Evolutionary conservation across 305 asterid species (phyloP).

Genomic region (Fraxinus latifolia): DNA sequence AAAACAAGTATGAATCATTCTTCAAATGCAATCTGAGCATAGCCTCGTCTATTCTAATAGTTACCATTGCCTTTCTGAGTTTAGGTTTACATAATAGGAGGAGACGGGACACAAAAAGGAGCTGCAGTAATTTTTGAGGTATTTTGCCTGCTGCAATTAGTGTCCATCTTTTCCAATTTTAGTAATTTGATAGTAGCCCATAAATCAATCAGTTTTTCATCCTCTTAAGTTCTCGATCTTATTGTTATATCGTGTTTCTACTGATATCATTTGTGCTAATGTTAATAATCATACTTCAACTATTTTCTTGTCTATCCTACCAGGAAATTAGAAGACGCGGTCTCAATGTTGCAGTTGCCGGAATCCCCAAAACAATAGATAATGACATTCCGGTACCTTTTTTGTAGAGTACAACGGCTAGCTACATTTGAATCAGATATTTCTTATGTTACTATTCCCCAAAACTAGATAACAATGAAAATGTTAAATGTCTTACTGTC

Average conservation of each 20-base stretch:
- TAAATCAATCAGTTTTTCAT: not conserved
- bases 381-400: conserved; percentile 79
- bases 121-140: conserved; percentile 93
- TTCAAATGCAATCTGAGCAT: not conserved
- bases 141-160: conserved; percentile 9
- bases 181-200: not conserved
- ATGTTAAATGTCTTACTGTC: not conserved
- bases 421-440: conserved; percentile 2
- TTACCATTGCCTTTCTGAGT: not conserved
- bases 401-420: not conserved
- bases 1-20: not conserved
- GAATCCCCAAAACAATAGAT: conserved; percentile 83
- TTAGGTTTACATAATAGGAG: conserved; percentile 89
- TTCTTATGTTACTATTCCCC: not conserved
- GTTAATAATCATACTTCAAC: not conserved
- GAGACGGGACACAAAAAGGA: conserved; percentile 93
- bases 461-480: conserved; percentile 8
- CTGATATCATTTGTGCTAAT: not conserved
- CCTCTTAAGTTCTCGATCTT: not conserved
- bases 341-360: conserved; percentile 73
- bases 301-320: not conserved
- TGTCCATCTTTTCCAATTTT: not conserved
- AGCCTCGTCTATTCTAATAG: not conserved
- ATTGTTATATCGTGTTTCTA: not conserved
- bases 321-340: conserved; percentile 80